phyloP scores from a whole-genome alignment of 1,139 yeast species.

The Debaryomyces subglobosus region DNA sequence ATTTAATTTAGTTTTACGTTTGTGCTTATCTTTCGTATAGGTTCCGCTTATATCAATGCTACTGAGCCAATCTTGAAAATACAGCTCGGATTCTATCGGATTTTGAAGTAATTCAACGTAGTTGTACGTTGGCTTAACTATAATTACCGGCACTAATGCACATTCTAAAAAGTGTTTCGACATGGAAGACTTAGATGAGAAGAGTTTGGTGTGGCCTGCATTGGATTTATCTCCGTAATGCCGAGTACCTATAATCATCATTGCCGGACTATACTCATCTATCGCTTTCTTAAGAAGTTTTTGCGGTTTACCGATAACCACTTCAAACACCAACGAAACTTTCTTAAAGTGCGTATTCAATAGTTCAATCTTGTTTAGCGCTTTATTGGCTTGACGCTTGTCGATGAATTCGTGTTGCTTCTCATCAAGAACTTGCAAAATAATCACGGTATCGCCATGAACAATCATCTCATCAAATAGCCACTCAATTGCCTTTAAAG shows the following conservation, averaged over 20 bases:
- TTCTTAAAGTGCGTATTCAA: conserved; percentile 52
- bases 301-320: conserved; percentile 64
- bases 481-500: conserved; percentile 67
- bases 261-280: conserved; percentile 63
- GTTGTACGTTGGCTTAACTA: conserved; percentile 60
- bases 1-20: conserved; percentile 14
- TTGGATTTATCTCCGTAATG: conserved; percentile 29
- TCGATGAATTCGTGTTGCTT: conserved; percentile 33
- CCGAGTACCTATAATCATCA: conserved; percentile 68
- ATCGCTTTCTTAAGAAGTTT: conserved; percentile 57
- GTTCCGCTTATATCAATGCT: conserved; percentile 25
- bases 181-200: conserved; percentile 49
- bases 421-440: conserved; percentile 60
- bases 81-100: conserved; percentile 33
- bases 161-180: conserved; percentile 69
- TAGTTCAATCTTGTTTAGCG: conserved; percentile 45
- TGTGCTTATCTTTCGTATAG: conserved; percentile 21
- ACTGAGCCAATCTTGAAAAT: conserved; percentile 35
- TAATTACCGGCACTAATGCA: conserved; percentile 69
- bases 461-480: conserved; percentile 62
- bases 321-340: conserved; percentile 59
- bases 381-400: conserved; percentile 34
- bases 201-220: conserved; percentile 43
- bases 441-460: conserved; percentile 66
- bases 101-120: conserved; percentile 29